Evolutionary conservation across 2,329 filamentous ascomycete genomes (phyloP).

Genomic region (Beauveria rudraprayagi): DNA sequence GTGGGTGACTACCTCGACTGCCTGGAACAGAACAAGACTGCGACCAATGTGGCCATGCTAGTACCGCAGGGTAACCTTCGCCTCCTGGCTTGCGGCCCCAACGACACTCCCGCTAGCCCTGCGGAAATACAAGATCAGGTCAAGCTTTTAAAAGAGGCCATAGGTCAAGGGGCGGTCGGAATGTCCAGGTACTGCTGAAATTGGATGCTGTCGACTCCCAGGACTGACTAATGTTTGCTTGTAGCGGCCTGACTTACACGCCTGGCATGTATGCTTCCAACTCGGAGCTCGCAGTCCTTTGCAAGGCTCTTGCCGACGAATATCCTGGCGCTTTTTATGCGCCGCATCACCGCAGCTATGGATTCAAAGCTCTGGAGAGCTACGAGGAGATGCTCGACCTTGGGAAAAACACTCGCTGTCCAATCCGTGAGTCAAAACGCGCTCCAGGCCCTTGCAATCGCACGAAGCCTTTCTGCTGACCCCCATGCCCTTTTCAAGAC

Average conservation of each 20-base stretch:
- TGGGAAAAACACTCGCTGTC: conserved; percentile 17
- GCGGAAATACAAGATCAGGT: conserved; percentile 17
- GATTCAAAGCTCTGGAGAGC: conserved; percentile 17
- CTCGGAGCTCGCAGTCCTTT: conserved; percentile 17
- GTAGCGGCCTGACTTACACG: conserved; percentile 19
- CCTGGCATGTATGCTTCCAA: conserved; percentile 21
- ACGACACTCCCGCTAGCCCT: conserved; percentile 15
- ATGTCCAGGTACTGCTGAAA: conserved; percentile 16
- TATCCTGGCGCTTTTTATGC: conserved; percentile 18
- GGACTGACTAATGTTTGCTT: background rate
- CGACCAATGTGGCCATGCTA: conserved; percentile 19
- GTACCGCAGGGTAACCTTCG: conserved; percentile 19
- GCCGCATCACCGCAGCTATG: conserved; percentile 20
- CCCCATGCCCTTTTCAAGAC: background rate
- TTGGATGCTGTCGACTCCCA: too few species aligned
- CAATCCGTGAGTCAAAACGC: conserved; percentile 15
- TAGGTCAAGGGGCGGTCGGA: conserved; percentile 17
- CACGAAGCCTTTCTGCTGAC: background rate
- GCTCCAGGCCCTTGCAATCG: too few species aligned
- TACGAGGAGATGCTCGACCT: conserved; percentile 19
- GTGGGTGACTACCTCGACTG: conserved; percentile 19
- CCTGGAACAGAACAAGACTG: conserved; percentile 16
- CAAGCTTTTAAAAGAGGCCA: conserved; percentile 15
- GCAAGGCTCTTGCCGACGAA: conserved; percentile 15
- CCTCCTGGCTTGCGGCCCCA: conserved; percentile 18